Base-by-base conservation (phyloP, 148 eudicot species). In the Chenopodium album region DNA sequence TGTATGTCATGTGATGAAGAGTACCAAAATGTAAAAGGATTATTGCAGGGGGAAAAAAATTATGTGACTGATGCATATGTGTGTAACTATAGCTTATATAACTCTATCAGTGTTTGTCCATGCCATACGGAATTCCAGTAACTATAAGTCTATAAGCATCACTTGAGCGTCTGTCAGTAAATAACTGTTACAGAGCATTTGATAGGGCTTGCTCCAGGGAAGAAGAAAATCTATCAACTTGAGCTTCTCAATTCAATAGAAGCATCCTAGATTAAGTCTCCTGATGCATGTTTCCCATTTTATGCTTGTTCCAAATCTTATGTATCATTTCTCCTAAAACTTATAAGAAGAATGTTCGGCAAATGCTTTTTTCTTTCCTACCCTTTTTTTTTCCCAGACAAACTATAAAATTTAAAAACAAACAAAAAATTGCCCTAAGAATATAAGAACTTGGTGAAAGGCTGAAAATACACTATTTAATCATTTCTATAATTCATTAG, bases 1-100 rank as follows among this genome's bases (percentile, higher is more conserved):
- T 29, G 73, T n/a, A 47, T 71, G 34, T 73, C 79, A 81, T 81
- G 71, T 22, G 71, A 78, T 72, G 22, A 46, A 81, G 71, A 16
- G 48, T 29, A 76, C 59, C 56, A 62, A 71, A 52, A n/a, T 11
- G 62, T 65, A 54, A 46, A 23, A 50, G 50, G 23, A 72, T 65
- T 34, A 34, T 4, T 34, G 37, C 37, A 34, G 37, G 37, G 37
- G 37, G 3, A 76, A 1, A 37, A n/a, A 60, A 48, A 48, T 9
- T 9, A 48, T 71, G 47, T 84, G 62, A 59, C 73, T 37, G 23
- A 34, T 66, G 56, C 64, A 64, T 19, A 63, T 34, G 37, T 34
- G 37, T 34, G 37, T 3, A 34, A 34, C 37, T 34, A 34, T 34
- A 34, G 37, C 37, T 34, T 34, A 34, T 34, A 34, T 34, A 34